Percentiles rank a stretch among this genome's conserved stretches.
Conservation (phyloP, 1,284 basidiomycete genomes). For the Schizopora paradoxa region DNA sequence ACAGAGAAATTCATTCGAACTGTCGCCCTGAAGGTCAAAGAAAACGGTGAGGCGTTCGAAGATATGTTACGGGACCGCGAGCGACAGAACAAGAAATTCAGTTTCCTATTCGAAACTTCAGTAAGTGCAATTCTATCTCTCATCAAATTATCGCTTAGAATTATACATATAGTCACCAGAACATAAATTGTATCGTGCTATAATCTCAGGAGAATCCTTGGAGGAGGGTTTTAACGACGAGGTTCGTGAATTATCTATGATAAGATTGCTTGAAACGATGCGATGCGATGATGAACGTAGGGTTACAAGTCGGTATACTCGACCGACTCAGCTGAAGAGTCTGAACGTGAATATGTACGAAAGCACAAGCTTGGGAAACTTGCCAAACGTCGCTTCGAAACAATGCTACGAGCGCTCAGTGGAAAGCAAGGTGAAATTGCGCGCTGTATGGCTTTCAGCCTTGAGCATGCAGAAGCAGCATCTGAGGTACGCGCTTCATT, state of each 20-base stretch:
- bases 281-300: conserved; percentile 29
- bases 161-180: conserved; percentile 59
- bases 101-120: conserved; percentile 66
- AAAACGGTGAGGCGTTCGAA: conserved; percentile 78
- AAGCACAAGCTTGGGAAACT: conserved; percentile 74
- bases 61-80: conserved; percentile 72
- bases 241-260: conserved; percentile 37
- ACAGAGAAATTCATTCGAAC: conserved; percentile 81
- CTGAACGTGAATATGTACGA: conserved; percentile 73
- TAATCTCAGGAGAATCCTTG: conserved; percentile 60
- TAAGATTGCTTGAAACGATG: neutral
- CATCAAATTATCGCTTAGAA: neutral
- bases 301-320: conserved; percentile 91
- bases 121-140: conserved; percentile 38
- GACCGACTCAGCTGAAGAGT: conserved; percentile 92
- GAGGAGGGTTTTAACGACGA: conserved; percentile 81
- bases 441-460: conserved; percentile 90
- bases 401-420: conserved; percentile 82
- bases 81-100: conserved; percentile 74
- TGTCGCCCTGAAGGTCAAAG: conserved; percentile 79
- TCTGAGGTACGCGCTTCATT: conserved; percentile 59
- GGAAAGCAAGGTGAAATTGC: conserved; percentile 89
- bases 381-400: conserved; percentile 79
- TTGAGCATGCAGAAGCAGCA: conserved; percentile 92
- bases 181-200: conserved; percentile 75